A percentile compares a stretch with the other conserved stretches of the same genome.
These are phyloP conservation scores for Xylariaceae sp. DNA, from an alignment of 2,329 filamentous ascomycete species.

Conservation along the genomic window DNA sequence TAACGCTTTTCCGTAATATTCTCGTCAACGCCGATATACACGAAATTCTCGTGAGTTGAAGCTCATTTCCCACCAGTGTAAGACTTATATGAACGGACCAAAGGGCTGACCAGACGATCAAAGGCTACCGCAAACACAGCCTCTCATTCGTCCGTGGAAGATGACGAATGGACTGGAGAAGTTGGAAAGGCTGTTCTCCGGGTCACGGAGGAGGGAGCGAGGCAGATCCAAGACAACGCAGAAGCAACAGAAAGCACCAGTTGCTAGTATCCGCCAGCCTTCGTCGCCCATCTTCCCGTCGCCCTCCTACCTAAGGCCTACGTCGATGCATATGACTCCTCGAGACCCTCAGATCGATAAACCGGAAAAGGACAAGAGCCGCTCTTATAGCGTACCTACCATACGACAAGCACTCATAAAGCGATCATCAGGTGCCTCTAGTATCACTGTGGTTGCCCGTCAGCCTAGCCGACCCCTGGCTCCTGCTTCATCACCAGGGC, in stretches of 20 bases:
- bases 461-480: slow-evolving; percentile 13
- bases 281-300: slow-evolving; percentile 26
- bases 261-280: slow-evolving; percentile 8
- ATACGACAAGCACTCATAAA: slow-evolving; percentile 18
- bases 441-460: slow-evolving; percentile 15
- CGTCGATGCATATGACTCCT: slow-evolving; percentile 50
- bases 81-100: not conserved
- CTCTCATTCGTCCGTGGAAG: slow-evolving; percentile 12
- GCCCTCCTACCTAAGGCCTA: slow-evolving; percentile 48
- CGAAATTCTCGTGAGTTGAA: too few relatives aligned
- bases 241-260: slow-evolving; percentile 14
- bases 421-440: slow-evolving; percentile 23
- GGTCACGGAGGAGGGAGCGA: slow-evolving; percentile 35
- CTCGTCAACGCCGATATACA: too few relatives aligned
- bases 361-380: slow-evolving; percentile 17
- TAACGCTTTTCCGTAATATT: too few relatives aligned
- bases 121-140: not conserved
- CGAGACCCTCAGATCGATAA: slow-evolving; percentile 46
- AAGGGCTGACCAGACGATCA: slow-evolving; percentile 4
- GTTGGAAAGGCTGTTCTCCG: slow-evolving; percentile 46
- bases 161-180: slow-evolving; percentile 46
- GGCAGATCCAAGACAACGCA: slow-evolving; percentile 23
- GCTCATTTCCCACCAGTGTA: too few relatives aligned
- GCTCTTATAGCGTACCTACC: slow-evolving; percentile 25
- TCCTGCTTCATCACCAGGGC: slow-evolving; percentile 7